Evolutionary conservation across 352 stramenopile species (phyloP), one percentile per base, ranked within the genome.

Genomic region (Phytophthora pseudosyringae): DNA sequence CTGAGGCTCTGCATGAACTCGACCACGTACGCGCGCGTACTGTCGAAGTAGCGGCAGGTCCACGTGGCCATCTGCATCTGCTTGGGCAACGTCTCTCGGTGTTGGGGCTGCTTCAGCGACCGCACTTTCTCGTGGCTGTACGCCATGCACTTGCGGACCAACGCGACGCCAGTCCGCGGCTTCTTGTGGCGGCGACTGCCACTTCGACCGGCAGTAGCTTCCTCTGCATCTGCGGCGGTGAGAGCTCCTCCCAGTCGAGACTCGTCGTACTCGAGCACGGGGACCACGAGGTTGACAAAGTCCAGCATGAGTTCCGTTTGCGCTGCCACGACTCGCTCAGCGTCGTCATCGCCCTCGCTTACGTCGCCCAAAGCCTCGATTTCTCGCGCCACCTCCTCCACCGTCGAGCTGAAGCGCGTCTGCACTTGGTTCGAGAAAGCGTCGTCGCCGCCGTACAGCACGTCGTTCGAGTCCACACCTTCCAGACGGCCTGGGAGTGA

Each of bases 401-500:
- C 51, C 5, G 67, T 75, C 3, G 62, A 64, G 12, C 75, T 83
- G 36, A 93, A 90, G 3, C 69, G 50, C 6, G 25, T 11, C 16
- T 89, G 56, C 7, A 94, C 76, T 32, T 87, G 71, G 1, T 78
- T 59, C 3, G 67, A 50, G 59, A 95, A 95, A 7, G 36, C 50
- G 9, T 73, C 64, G 16, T 90, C 73, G 0, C 84, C 86, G 28
- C 80, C 83, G 46, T 96, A 97, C 1, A 97, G 65, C 3, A 88
- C 80, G 52, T 97, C 86, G 51, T 97, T 97, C n/a, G 77, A 89
- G 31, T 95, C 86, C 13, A 96, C 76, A 12, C 84, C 69, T 15
- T 65, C 12, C 0, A 91, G 50, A 38, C 69, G 66, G 31, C 46
- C 29, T 4, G 76, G 73, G 0, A 92, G 54, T 1, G 66, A 69